Evolutionary conservation across 179 eudicot species (phyloP).

Genomic region (Camellia oleifera): DNA sequence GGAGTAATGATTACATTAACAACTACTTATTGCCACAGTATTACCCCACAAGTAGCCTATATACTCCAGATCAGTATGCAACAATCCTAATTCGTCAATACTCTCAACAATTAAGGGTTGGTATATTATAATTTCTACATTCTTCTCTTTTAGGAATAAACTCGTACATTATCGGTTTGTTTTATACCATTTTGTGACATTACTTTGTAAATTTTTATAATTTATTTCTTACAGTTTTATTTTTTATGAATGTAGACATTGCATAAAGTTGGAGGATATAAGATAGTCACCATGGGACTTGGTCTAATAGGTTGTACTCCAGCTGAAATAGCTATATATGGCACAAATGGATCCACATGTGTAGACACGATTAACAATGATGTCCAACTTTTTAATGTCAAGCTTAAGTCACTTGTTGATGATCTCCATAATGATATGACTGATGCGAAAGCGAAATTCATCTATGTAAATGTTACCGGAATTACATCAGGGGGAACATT

Average conservation of each 20-base stretch:
- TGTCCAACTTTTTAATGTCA: constrained; percentile 30
- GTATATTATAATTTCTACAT: constrained; percentile 5
- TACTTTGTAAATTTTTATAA: background rate
- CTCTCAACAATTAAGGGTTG: constrained; percentile 28
- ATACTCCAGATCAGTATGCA: constrained; percentile 34
- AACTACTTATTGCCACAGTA: constrained; percentile 35
- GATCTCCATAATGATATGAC: constrained; percentile 21
- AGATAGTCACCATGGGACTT: constrained; percentile 35
- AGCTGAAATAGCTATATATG: constrained; percentile 9
- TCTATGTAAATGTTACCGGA: constrained; percentile 17
- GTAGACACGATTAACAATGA: constrained; percentile 27
- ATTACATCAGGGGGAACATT: constrained; percentile 1
- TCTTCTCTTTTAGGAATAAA: background rate
- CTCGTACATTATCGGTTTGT: background rate
- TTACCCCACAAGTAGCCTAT: constrained; percentile 27
- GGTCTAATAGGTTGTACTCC: constrained; percentile 45
- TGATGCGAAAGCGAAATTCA: constrained; percentile 21
- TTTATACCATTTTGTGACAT: background rate
- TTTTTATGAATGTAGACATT: constrained; percentile 17
- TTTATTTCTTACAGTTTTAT: too few relatives aligned
- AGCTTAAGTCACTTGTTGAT: constrained; percentile 19
- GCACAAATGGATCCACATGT: constrained; percentile 23
- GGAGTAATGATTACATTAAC: constrained; percentile 56
- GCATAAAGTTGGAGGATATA: constrained; percentile 44
- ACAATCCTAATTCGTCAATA: constrained; percentile 25